These are phyloP conservation scores for Pseudocercospora eumusae DNA, from an alignment of 2,329 filamentous ascomycete species.

Conservation along the genomic window DNA sequence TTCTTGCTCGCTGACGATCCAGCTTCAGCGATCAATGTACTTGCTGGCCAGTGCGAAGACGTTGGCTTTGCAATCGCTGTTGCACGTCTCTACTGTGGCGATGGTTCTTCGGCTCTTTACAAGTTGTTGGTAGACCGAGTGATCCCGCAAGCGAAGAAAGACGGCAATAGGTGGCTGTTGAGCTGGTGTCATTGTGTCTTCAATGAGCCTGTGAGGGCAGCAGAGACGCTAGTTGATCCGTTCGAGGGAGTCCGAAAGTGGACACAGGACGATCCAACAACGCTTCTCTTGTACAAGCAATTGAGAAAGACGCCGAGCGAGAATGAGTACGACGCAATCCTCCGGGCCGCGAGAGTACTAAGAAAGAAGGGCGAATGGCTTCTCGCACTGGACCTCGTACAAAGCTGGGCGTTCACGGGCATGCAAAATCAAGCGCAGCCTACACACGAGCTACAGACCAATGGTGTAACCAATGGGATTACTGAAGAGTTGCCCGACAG, in stretches of 20 bases:
- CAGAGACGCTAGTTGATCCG: slow-evolving; percentile 70
- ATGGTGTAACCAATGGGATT: slow-evolving; percentile 20
- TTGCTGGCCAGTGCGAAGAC: slow-evolving; percentile 83
- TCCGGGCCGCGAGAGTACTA: slow-evolving; percentile 69
- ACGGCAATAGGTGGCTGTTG: slow-evolving; percentile 89
- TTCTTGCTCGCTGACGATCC: slow-evolving; percentile 87
- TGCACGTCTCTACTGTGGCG: slow-evolving; percentile 83
- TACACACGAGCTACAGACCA: slow-evolving; percentile 1
- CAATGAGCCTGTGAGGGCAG: slow-evolving; percentile 76
- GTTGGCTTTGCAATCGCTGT: slow-evolving; percentile 87
- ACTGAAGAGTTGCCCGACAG: slow-evolving; percentile 30
- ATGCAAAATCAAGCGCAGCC: slow-evolving; percentile 22
- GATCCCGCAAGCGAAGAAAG: slow-evolving; percentile 71
- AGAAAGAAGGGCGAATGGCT: slow-evolving; percentile 69
- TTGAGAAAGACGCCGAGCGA: slow-evolving; percentile 70
- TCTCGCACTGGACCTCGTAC: slow-evolving; percentile 79
- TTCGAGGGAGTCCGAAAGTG: slow-evolving; percentile 69
- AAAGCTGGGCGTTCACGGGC: slow-evolving; percentile 75
- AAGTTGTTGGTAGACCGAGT: slow-evolving; percentile 78
- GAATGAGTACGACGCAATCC: slow-evolving; percentile 60
- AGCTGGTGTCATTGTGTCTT: slow-evolving; percentile 97
- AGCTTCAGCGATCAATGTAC: slow-evolving; percentile 81
- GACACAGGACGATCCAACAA: slow-evolving; percentile 81
- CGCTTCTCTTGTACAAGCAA: slow-evolving; percentile 84
- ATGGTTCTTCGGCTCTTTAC: slow-evolving; percentile 71